A percentile compares a stretch with the other conserved stretches of the same genome.
Evolutionary conservation across 2,329 filamentous ascomycete species (phyloP).

Genomic region (Arthrinium phaeospermum): DNA sequence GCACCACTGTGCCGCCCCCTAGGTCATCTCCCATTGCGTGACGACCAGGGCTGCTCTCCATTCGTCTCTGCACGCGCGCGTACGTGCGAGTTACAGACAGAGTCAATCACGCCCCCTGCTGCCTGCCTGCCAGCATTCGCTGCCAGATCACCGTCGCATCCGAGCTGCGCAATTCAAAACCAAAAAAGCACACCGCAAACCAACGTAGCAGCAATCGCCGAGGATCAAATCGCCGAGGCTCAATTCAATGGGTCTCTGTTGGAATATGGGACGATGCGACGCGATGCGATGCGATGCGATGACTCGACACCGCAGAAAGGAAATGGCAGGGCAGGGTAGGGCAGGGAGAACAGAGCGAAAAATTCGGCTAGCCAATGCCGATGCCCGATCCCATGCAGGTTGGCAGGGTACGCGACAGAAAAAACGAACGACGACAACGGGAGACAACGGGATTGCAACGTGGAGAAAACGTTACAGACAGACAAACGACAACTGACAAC

Average conservation of each 20-base stretch:
- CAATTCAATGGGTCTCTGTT: background rate
- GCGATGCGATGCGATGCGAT: conserved; percentile 9
- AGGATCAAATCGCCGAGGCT: background rate
- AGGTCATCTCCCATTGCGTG: background rate
- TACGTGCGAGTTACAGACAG: background rate
- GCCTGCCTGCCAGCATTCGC: background rate
- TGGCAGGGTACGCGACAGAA: background rate
- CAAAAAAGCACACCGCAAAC: background rate
- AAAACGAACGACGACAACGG: conserved; percentile 8
- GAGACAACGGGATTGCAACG: background rate
- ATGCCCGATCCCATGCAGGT: background rate
- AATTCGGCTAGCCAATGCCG: background rate
- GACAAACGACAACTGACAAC: background rate
- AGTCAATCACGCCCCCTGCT: background rate
- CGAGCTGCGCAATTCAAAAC: background rate
- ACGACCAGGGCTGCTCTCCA: background rate
- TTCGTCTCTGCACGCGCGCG: background rate
- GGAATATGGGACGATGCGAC: background rate
- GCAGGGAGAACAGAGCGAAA: too few relatives aligned
- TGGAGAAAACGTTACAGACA: background rate
- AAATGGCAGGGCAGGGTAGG: background rate
- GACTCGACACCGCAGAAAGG: background rate
- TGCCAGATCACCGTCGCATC: conserved; percentile 10
- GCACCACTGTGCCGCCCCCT: background rate
- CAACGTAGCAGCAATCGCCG: background rate